A percentile compares a stretch with the other conserved stretches of the same genome.
These are phyloP conservation scores for Coelastrella sp. DNA, from an alignment of 139 green algal genomes.

Conservation along the genomic window DNA sequence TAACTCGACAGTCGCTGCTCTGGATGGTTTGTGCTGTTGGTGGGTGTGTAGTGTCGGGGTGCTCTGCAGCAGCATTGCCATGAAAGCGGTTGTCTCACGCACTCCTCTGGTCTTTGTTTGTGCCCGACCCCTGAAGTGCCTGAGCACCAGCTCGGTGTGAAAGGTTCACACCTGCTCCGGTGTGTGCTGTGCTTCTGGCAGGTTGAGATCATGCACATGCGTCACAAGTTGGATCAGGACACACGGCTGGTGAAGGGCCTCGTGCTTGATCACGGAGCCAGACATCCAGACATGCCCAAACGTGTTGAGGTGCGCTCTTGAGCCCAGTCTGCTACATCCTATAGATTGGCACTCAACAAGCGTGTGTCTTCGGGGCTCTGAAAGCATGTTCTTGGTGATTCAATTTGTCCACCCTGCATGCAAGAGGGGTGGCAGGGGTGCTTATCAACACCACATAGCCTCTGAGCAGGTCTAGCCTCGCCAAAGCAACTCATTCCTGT, in stretches of 20 bases:
- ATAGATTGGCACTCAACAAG: not conserved
- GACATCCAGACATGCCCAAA: conserved; percentile 99
- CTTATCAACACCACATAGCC: no score
- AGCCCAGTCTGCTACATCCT: not conserved
- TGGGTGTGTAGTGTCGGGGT: no score
- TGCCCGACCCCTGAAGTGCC: no score
- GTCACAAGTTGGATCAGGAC: conserved; percentile 96
- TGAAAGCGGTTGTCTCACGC: not conserved
- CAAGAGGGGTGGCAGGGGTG: no score
- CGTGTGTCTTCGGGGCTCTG: not conserved
- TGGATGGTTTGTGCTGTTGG: not conserved
- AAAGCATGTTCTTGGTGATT: no score
- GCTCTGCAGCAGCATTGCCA: not conserved
- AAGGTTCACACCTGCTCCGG: no score
- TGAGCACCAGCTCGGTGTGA: no score
- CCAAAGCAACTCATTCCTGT: no score
- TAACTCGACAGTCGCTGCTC: not conserved
- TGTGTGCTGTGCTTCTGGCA: conserved; percentile 53
- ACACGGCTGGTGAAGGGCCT: conserved; percentile 94
- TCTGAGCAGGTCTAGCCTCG: no score
- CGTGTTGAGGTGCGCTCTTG: conserved; percentile 72
- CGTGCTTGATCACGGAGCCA: conserved; percentile 97
- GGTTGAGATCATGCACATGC: conserved; percentile 99
- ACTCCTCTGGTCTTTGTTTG: no score
- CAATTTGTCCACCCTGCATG: no score